Percentiles rank a stretch among this genome's conserved stretches.
These are phyloP conservation scores for Notholithocarpus densiflorus DNA, from an alignment of 306 rosid species.

Conservation along the genomic window DNA sequence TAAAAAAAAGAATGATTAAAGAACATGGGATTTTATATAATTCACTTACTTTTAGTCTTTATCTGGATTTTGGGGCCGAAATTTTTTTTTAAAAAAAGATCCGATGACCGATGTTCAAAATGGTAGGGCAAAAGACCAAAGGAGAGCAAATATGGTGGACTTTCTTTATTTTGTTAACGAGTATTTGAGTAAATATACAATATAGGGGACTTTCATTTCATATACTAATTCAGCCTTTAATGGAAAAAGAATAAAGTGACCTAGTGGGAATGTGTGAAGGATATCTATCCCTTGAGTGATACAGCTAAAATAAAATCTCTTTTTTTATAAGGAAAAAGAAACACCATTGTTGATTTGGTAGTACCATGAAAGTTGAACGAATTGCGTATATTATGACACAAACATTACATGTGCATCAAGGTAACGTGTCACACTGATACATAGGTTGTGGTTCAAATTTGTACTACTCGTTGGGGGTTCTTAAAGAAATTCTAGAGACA, in stretches of 20 bases:
- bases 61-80: not conserved
- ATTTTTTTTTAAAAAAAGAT: not conserved
- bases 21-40: not conserved
- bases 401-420: conserved; percentile 51
- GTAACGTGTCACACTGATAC: conserved; percentile 34
- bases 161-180: too few relatives aligned
- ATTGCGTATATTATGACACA: conserved; percentile 27
- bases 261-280: not conserved
- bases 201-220: not conserved
- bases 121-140: not conserved
- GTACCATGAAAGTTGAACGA: not conserved
- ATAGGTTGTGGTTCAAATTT: conserved; percentile 17
- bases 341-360: not conserved
- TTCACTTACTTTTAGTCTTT: not conserved
- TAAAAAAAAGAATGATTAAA: not conserved
- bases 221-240: not conserved
- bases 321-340: not conserved
- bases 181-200: too few relatives aligned
- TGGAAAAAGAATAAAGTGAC: not conserved
- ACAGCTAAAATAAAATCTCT: not conserved
- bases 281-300: not conserved
- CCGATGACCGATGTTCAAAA: not conserved
- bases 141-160: too few relatives aligned
- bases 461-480: not conserved
- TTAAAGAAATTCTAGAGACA: not conserved